Evolutionary conservation across 495 filamentous ascomycete genomes (phyloP), one percentile per base, ranked within the genome.

Genomic region (Trypethelium eluteriae): DNA sequence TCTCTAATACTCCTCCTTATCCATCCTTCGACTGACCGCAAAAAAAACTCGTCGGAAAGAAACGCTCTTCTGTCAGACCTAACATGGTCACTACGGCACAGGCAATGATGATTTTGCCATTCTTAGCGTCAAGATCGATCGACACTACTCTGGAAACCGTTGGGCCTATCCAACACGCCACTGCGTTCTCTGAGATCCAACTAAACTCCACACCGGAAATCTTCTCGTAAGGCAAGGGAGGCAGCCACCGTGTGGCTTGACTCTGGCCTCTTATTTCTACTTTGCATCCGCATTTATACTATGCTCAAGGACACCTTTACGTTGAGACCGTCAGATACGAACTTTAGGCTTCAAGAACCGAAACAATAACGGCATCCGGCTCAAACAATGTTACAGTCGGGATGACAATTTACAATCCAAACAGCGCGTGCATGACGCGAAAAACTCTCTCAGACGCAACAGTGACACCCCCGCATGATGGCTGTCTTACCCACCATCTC

Each of bases 211-310:
- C 53, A 59, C 53, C 53, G 53, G 53, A 59, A 59, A 59, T 35
- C 6, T 14, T 5, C 11, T 35, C 6, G 32, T 59, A 32, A 18
- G 36, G 53, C 53, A 36, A 44, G 5, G 32, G 32, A 59, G 53
- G 53, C 53, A 59, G 53, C 53, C 53, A 59, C 53, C 7, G 34
- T 59, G 53, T 59, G 53, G 53, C 53, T 59, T 18, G 32, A 59
- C 11, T 53, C 49, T 14, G 11, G 10, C 49, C 9, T 18, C 49
- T 16, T 5, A 46, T 25, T 25, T 25, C 25, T 25, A 25, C 25
- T 25, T 25, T 25, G 25, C 25, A 25, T 25, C 25, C 25, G 25
- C 25, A 25, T 25, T 25, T 25, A 25, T 25, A 25, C 25, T 25
- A 25, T 25, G 25, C 25, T 25, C 25, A 25, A 25, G 25, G 25